Evolutionary conservation across 306 rosid genomes (phyloP), one percentile per base, ranked within the genome.

Genomic region (Prosopis cineraria): DNA sequence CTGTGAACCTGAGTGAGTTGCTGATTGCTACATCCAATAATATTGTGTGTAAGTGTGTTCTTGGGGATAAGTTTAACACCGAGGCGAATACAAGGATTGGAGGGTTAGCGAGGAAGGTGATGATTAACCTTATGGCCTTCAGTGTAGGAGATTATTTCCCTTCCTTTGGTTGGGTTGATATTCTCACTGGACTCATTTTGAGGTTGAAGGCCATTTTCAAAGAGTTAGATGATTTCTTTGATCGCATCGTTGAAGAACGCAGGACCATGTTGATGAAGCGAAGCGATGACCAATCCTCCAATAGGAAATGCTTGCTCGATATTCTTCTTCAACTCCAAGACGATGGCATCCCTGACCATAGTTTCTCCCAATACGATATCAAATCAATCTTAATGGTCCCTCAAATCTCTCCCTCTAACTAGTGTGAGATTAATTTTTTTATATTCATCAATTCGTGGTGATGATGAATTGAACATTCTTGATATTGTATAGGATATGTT

Each of bases 401-500:
- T 10, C 30, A 3, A 19, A 6, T 60, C 37, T 75, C 37, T 24
- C 36, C 13, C 36, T 5, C 7, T n/a, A n/a, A n/a, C n/a, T n/a
- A n/a, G n/a, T n/a, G n/a, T n/a, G n/a, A n/a, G n/a, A n/a, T n/a
- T n/a, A n/a, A n/a, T n/a, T n/a, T n/a, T n/a, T n/a, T n/a, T n/a
- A n/a, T n/a, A n/a, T n/a, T n/a, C n/a, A n/a, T n/a, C n/a, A n/a
- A n/a, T n/a, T n/a, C n/a, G n/a, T n/a, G n/a, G n/a, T n/a, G n/a
- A n/a, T 41, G 47, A 41, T 11, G 10, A 41, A 41, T 41, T 41
- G 1, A 41, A 41, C 2, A 41, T 41, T 41, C 16, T 3, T 17
- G 0, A 65, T 69, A 17, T 76, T 78, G 17, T 55, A 90, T 60
- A 90, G 94, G 92, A 93, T 74, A 84, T 90, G 91, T 82, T 89